These are phyloP conservation scores for Citrullus amarus DNA, from an alignment of 306 rosid genomes.

Conservation along the genomic window DNA sequence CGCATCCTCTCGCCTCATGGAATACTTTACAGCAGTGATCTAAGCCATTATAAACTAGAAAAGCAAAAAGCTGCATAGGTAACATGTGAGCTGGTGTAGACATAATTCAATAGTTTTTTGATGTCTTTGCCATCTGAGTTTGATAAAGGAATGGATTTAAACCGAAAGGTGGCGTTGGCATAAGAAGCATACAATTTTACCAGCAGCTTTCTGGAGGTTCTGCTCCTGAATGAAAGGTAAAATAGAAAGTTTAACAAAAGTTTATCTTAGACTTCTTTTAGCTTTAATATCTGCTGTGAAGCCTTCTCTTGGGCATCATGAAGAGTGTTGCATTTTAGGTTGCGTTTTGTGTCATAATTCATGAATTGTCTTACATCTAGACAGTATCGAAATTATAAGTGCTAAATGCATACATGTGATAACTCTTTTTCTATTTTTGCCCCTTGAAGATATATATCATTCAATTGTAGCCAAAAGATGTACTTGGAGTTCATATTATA, in stretches of 20 bases:
- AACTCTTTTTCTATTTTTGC: too few species aligned
- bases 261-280: background rate
- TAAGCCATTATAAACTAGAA: conserved; percentile 5
- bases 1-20: conserved; percentile 23
- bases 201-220: background rate
- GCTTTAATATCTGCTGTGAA: background rate
- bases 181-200: background rate
- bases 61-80: conserved; percentile 18
- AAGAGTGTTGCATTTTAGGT: background rate
- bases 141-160: background rate
- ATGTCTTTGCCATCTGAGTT: background rate
- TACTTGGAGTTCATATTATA: background rate
- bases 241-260: background rate
- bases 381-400: too few species aligned
- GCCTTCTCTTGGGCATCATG: background rate
- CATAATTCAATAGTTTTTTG: background rate
- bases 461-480: background rate
- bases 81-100: background rate
- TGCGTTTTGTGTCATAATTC: background rate
- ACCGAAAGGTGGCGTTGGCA: background rate
- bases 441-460: background rate
- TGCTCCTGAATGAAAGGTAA: background rate
- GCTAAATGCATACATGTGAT: too few species aligned
- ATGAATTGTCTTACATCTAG: background rate
- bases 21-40: conserved; percentile 19